Evolutionary conservation across 169 alveolate species (phyloP), one percentile per base, ranked within the genome.

Genomic region (Besnoitia besnoiti): DNA sequence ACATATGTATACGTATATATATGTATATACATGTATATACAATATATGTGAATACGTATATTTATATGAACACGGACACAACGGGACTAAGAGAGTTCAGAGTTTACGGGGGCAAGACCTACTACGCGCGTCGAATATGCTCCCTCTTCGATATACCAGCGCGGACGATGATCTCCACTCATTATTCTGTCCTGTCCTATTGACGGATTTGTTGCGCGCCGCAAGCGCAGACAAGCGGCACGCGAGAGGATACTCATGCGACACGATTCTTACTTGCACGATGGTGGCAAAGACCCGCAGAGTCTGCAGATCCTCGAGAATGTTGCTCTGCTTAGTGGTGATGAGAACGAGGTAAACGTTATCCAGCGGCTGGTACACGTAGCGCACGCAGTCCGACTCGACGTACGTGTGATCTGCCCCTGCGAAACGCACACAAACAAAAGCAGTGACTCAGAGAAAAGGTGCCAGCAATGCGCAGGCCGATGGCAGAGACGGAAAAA

Each of bases 331-430:
- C 93, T 96, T 95, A 88, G 96, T 96, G 0, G 99, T 98, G 90
- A 98, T 96, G 62, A 98, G 92, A 10, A 98, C 96, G 67, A 98
- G 91, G 94, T 95, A 96, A 33, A 98, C 95, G 46, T 91, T 90
- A 94, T 98, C 99, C 59, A 98, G 94, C 80, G 98, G 98, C 94
- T 96, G 97, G 92, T 98, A 98, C 10, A 98, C 98, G 89, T 96
- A 98, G 47, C 99, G 96, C 55, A 97, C 96, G 42, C 94, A 91
- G 91, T 97, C 98, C 46, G 97, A 95, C 95, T 96, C 98, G 90
- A 96, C 95, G 94, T 96, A 97, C 44, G 99, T 98, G 90, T 97
- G 98, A 80, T 97, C 98, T 73, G 94, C 88, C 88, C 96, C 95
- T 93, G 85, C 89, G n/a, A n/a, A 37, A n/a, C 24, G 47, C 39